Evolutionary conservation across 1,284 basidiomycete genomes (phyloP), one percentile per base, ranked within the genome.

Genomic region (Sporisorium scitamineum): DNA sequence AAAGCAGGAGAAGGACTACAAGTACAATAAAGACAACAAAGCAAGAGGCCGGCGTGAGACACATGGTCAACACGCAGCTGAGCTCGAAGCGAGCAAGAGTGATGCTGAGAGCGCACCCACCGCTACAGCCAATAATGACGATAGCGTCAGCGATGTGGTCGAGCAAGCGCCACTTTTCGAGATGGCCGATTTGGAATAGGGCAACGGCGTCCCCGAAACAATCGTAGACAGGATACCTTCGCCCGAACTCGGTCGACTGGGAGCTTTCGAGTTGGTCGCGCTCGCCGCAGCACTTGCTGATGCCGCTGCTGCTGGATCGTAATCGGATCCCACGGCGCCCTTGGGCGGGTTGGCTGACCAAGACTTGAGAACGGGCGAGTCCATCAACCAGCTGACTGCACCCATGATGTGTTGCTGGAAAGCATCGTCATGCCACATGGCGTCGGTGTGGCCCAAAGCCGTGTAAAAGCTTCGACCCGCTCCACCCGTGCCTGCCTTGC

Each of bases 391-490:
- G 13, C 56, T 39, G 11, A 81, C 52, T 3, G 69, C 80, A 18
- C 80, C 80, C 56, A 70, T 62, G 27, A 81, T 72, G 61, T 81
- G 80, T 20, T 64, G 50, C 29, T 77, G 68, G 51, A 81, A 73
- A 27, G 20, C 61, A 1, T 77, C 55, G 26, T 80, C 67, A 26
- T 58, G 55, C 79, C 79, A 82, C 52, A 66, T 69, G 9, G 64
- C 69, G 31, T 74, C 60, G 5, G 77, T 79, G 47, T 82, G 80
- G 1, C 80, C 80, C 26, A 82, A 48, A 1, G 61, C 65, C 1
- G 80, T 82, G 61, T 80, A 82, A 48, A 79, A 82, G 24, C 63
- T 67, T 16, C 80, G 45, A 8, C 80, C 80, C 0, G 55, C 57
- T 8, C 80, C 80, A 31, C 80, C 79, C 2, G 59, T 68, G 0